Conservation (phyloP, 345 rosid species). For the Rhodomyrtus tomentosa region DNA sequence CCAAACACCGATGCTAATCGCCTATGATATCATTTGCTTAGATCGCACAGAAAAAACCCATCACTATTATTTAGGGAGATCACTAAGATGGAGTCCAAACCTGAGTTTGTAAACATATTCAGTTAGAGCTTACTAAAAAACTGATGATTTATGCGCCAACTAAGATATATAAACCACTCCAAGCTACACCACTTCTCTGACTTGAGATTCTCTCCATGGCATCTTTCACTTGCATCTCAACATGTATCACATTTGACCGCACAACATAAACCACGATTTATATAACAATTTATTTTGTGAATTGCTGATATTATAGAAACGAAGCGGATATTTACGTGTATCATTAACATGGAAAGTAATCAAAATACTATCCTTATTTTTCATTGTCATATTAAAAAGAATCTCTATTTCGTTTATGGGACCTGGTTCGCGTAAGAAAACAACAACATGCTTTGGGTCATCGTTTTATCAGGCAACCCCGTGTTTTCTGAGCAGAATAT, state of each 20-base stretch:
- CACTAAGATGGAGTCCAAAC: background rate
- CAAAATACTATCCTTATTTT: background rate
- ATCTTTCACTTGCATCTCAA: background rate
- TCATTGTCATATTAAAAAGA: background rate
- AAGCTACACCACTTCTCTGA: background rate
- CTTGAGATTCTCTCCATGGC: rapidly evolving
- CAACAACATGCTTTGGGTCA: background rate
- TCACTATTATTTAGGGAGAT: background rate
- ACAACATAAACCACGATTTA: background rate
- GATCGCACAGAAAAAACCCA: rapidly evolving
- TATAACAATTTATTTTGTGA: background rate
- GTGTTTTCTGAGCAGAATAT: background rate
- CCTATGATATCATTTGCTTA: background rate
- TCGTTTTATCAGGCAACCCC: background rate
- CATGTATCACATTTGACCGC: background rate
- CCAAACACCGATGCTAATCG: no score
- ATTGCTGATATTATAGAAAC: background rate
- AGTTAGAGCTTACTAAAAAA: background rate
- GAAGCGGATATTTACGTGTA: background rate
- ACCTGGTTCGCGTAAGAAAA: background rate
- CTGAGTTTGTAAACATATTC: background rate
- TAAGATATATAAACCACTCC: background rate
- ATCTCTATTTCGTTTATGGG: background rate
- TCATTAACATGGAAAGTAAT: background rate
- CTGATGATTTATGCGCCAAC: background rate